Percentiles rank a stretch among this genome's conserved stretches.
These are phyloP conservation scores for Cystodermella granulosa DNA, from an alignment of 1,284 basidiomycete species.

Conservation along the genomic window DNA sequence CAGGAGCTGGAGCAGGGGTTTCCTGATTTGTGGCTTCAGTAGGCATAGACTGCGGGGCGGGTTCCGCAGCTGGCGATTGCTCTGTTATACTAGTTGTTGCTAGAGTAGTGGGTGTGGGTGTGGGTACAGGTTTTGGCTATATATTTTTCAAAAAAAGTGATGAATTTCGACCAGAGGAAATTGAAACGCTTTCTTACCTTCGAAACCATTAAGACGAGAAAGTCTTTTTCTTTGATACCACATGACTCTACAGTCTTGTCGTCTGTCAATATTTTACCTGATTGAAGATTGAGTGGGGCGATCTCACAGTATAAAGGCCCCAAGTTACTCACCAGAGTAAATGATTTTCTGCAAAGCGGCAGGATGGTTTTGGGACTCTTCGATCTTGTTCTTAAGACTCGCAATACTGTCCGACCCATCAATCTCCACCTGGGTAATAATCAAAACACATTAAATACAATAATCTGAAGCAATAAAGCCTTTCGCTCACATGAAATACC, in stretches of 20 bases:
- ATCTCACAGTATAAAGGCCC: neutral
- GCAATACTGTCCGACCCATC: constrained; percentile 74
- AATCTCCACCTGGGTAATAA: constrained; percentile 64
- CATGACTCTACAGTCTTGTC: constrained; percentile 84
- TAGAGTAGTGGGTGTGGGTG: constrained; percentile 37
- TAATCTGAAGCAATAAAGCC: constrained; percentile 5
- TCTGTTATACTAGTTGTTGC: constrained; percentile 28
- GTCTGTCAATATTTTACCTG: constrained; percentile 91
- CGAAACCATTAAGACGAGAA: constrained; percentile 96
- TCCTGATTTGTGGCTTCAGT: constrained; percentile 25
- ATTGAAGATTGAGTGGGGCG: constrained; percentile 4
- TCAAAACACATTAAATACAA: neutral
- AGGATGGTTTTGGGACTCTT: constrained; percentile 69
- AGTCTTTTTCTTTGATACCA: constrained; percentile 98
- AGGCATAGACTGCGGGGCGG: constrained; percentile 25
- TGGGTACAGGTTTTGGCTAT: constrained; percentile 63
- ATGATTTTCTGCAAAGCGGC: constrained; percentile 86
- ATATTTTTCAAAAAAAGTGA: constrained; percentile 5
- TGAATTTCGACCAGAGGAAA: too few species aligned
- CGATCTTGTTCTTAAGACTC: constrained; percentile 83
- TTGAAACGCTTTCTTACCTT: constrained; percentile 62
- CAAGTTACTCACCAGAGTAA: constrained; percentile 67
- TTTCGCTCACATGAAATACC: constrained; percentile 60
- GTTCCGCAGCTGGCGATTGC: constrained; percentile 22
- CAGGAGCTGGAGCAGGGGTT: constrained; percentile 34